Conservation (phyloP, 75 land plant genomes). For the Pinus taeda region DNA sequence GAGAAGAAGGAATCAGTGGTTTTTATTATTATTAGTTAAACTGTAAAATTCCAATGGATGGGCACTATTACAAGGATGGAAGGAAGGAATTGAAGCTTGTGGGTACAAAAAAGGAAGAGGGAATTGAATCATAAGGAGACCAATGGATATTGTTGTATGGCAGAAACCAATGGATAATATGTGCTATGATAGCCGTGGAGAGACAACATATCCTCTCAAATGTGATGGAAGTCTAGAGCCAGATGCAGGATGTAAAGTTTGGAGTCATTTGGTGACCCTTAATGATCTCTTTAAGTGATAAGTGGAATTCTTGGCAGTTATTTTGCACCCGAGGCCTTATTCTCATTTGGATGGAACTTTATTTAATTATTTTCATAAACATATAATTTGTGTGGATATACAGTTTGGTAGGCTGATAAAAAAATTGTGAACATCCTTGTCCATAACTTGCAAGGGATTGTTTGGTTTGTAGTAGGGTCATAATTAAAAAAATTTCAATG, state of each 20-base stretch:
- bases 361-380: background rate
- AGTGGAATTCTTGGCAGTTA: background rate
- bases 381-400: too few relatives aligned
- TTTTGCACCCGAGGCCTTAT: background rate
- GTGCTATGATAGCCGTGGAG: constrained; percentile 32
- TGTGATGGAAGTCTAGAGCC: constrained; percentile 54
- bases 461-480: too few relatives aligned
- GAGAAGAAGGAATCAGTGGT: background rate
- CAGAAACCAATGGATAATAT: constrained; percentile 29
- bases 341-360: background rate
- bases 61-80: background rate
- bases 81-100: background rate
- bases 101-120: background rate
- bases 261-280: background rate
- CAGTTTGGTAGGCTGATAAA: too few relatives aligned
- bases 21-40: background rate
- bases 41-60: background rate
- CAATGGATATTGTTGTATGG: constrained; percentile 26
- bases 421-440: too few relatives aligned
- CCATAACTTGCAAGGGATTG: too few relatives aligned
- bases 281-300: background rate
- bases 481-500: too few relatives aligned
- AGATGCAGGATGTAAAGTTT: constrained; percentile 41
- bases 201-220: constrained; percentile 33
- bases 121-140: background rate